These are phyloP conservation scores for Kalmanozyma brasiliensis DNA, from an alignment of 1,284 basidiomycete genomes.

Conservation along the genomic window DNA sequence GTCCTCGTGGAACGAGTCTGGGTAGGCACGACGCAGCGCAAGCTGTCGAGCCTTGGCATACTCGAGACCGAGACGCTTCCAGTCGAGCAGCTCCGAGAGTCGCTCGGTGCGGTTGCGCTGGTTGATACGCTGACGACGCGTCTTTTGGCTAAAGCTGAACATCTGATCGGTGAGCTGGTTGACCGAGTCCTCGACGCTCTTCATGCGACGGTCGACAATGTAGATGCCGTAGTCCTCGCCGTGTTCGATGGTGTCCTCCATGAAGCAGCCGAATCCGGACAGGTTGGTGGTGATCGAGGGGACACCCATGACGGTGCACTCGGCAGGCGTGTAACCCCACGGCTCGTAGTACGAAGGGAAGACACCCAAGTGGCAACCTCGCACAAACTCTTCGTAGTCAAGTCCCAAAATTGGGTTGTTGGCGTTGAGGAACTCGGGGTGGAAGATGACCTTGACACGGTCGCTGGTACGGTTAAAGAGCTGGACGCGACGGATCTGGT, in stretches of 20 bases:
- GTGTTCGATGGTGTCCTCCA: conserved; percentile 96
- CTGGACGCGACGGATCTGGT: conserved; percentile 90
- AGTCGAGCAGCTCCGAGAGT: conserved; percentile 83
- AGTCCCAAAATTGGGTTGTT: conserved; percentile 96
- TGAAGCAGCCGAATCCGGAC: conserved; percentile 96
- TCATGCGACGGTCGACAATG: conserved; percentile 90
- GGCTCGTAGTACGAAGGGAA: conserved; percentile 96
- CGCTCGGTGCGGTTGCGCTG: conserved; percentile 94
- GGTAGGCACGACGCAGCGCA: conserved; percentile 91
- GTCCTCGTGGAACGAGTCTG: conserved; percentile 82
- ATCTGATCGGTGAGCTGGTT: conserved; percentile 72
- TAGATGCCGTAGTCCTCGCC: conserved; percentile 74
- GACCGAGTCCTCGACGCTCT: conserved; percentile 91
- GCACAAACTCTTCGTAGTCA: conserved; percentile 98
- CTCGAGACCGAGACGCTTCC: conserved; percentile 97
- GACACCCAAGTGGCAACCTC: conserved; percentile 96
- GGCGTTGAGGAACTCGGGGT: conserved; percentile 96
- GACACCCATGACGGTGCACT: conserved; percentile 87
- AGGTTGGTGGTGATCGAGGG: conserved; percentile 96
- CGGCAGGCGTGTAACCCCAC: conserved; percentile 80
- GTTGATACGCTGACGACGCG: conserved; percentile 95
- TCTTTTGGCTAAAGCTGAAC: conserved; percentile 79
- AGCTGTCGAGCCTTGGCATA: conserved; percentile 95
- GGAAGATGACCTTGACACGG: conserved; percentile 95
- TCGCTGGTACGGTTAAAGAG: conserved; percentile 86